Conservation (phyloP, 2,329 filamentous ascomycete species). For the Coniella lustricola region DNA sequence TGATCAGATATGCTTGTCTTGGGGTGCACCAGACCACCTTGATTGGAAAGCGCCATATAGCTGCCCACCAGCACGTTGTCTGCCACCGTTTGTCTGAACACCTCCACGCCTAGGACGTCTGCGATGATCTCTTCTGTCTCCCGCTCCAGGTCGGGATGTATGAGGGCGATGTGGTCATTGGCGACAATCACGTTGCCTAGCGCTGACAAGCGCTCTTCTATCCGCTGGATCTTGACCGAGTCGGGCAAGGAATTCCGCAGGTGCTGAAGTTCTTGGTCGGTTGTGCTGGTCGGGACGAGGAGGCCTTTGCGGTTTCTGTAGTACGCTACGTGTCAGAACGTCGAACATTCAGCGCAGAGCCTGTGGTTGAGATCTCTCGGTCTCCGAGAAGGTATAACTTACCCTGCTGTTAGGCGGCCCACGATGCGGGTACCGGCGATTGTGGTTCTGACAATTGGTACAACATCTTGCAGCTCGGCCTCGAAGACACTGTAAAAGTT, state of each 20-base stretch:
- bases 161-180: slow-evolving; percentile 94
- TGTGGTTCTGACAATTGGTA: slow-evolving; percentile 93
- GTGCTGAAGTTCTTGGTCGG: slow-evolving; percentile 97
- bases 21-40: slow-evolving; percentile 92
- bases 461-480: slow-evolving; percentile 92
- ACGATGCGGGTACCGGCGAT: slow-evolving; percentile 96
- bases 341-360: not conserved
- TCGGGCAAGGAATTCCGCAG: slow-evolving; percentile 92
- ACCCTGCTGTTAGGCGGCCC: slow-evolving; percentile 89
- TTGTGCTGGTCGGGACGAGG: slow-evolving; percentile 89
- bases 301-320: slow-evolving; percentile 88
- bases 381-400: slow-evolving; percentile 26
- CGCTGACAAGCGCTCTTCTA: slow-evolving; percentile 93
- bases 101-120: slow-evolving; percentile 83
- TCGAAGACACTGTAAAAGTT: slow-evolving; percentile 99
- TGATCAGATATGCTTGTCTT: slow-evolving; percentile 97
- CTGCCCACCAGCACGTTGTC: slow-evolving; percentile 94
- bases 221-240: slow-evolving; percentile 85
- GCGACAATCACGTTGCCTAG: slow-evolving; percentile 94
- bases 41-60: slow-evolving; percentile 95
- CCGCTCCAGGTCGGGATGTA: slow-evolving; percentile 93
- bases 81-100: slow-evolving; percentile 89
- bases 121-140: slow-evolving; percentile 99
- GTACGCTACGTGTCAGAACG: slow-evolving; percentile 7
- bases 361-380: not conserved